Percentiles rank a stretch among this genome's conserved stretches.
Conservation (phyloP, 1,284 basidiomycete genomes). For the Sparassis latifolia region DNA sequence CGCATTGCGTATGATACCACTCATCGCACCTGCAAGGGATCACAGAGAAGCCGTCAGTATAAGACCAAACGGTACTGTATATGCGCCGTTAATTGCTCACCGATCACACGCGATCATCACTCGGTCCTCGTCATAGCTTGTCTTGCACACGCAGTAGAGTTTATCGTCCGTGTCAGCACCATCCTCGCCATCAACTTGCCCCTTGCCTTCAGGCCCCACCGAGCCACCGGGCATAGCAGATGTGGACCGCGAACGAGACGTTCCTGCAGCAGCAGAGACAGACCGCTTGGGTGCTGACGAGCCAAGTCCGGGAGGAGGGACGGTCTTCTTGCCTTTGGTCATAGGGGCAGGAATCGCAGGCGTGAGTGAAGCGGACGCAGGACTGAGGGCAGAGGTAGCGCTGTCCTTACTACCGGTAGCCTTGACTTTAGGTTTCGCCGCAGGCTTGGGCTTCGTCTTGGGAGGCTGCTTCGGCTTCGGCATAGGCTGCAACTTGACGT, state of each 20-base stretch:
- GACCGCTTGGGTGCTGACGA: conserved; percentile 23
- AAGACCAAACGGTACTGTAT: neutral
- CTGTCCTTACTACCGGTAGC: conserved; percentile 12
- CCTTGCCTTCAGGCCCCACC: conserved; percentile 33
- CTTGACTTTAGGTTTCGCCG: conserved; percentile 6
- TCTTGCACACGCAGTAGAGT: conserved; percentile 80
- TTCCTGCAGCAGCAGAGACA: conserved; percentile 22
- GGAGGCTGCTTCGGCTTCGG: conserved; percentile 31
- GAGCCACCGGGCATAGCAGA: conserved; percentile 49
- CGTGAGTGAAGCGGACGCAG: conserved; percentile 11
- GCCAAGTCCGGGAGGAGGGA: conserved; percentile 9
- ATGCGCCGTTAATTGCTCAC: conserved; percentile 34
- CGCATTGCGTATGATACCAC: conserved; percentile 83
- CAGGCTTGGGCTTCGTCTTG: conserved; percentile 28
- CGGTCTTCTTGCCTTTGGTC: conserved; percentile 25
- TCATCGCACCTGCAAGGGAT: conserved; percentile 64
- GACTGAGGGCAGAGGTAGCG: conserved; percentile 10
- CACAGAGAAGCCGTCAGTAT: conserved; percentile 5
- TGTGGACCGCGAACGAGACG: conserved; percentile 58
- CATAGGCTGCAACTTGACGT: conserved; percentile 23
- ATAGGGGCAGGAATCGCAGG: conserved; percentile 12
- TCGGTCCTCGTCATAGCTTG: conserved; percentile 72
- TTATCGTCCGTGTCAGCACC: conserved; percentile 64
- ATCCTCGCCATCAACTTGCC: conserved; percentile 37
- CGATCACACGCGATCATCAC: conserved; percentile 89